Conservation (phyloP, 306 rosid species). For the Purshia tridentata region DNA sequence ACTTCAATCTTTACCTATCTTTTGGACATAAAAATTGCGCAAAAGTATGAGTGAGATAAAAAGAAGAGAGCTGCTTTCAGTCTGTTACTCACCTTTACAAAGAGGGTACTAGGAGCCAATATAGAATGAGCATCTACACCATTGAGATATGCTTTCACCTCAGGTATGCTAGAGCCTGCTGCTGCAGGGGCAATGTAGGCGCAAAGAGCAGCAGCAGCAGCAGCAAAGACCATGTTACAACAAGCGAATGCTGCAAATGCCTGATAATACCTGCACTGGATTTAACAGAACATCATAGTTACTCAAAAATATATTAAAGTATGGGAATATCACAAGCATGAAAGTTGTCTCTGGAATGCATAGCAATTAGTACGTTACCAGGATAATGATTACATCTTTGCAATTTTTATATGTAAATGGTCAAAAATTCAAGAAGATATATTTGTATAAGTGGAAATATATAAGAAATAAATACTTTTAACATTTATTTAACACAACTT, state of each 20-base stretch:
- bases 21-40: background rate
- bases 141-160: constrained; percentile 88
- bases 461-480: no score
- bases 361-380: no score
- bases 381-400: no score
- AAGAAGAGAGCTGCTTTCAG: background rate
- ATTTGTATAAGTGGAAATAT: no score
- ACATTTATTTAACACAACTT: no score
- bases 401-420: no score
- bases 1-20: background rate
- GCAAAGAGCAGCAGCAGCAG: constrained; percentile 60
- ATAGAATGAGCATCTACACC: constrained; percentile 72
- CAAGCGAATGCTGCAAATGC: constrained; percentile 54
- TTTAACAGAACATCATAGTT: constrained; percentile 29
- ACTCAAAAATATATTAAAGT: background rate
- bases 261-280: constrained; percentile 55
- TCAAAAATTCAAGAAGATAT: no score
- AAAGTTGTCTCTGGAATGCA: no score
- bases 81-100: constrained; percentile 63
- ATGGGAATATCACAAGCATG: no score
- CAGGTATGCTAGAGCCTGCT: constrained; percentile 89
- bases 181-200: constrained; percentile 79
- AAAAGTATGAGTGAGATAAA: background rate
- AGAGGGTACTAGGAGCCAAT: constrained; percentile 73
- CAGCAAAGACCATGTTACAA: constrained; percentile 54